Evolutionary conservation across 805 yeast genomes (phyloP), one percentile per base, ranked within the genome.

Genomic region (Kodamaea laetipori): DNA sequence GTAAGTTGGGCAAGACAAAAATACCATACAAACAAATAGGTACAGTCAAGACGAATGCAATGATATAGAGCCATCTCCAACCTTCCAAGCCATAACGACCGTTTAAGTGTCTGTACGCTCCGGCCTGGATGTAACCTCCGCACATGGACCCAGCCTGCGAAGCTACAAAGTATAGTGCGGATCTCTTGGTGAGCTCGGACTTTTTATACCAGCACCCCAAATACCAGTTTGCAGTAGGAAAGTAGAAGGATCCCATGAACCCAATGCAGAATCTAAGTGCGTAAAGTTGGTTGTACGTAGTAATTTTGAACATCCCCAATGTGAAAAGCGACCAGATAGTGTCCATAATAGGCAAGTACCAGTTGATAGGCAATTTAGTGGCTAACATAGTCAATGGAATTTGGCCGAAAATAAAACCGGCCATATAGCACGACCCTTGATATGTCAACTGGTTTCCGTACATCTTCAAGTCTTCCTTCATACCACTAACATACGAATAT

Each of bases 161-260:
- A 13, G 46, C 44, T 19, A 40, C 33, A 27, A 37, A 39, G 36
- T 46, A 46, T n/a, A 45, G 45, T 6, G 45, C 48, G 13, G 44
- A 37, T 27, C 45, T 38, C 37, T 45, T 41, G 30, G 45, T 41
- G 19, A 45, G 43, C 17, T 41, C 48, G 4, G 45, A 45, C 37
- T 70, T 52, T 71, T 40, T 70, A 59, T 78, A 79, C 75, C 77
- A 81, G 54, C 78, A 70, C 13, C 86, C 88, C 30, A 49, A 46
- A 35, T 43, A 44, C 39, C 47, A 44, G 25, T 49, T 43, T 7
- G 44, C 46, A 3, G 41, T 43, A n/a, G 46, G 43, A 27, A 44
- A 48, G 21, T 40, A 43, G 10, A 41, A 38, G 5, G 52, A 43
- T 10, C 55, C 61, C 16, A 52, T 51, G 12, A 49, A 49, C 4